These are phyloP conservation scores for Eimeria falciformis DNA, from an alignment of 169 alveolate species.

Conservation along the genomic window DNA sequence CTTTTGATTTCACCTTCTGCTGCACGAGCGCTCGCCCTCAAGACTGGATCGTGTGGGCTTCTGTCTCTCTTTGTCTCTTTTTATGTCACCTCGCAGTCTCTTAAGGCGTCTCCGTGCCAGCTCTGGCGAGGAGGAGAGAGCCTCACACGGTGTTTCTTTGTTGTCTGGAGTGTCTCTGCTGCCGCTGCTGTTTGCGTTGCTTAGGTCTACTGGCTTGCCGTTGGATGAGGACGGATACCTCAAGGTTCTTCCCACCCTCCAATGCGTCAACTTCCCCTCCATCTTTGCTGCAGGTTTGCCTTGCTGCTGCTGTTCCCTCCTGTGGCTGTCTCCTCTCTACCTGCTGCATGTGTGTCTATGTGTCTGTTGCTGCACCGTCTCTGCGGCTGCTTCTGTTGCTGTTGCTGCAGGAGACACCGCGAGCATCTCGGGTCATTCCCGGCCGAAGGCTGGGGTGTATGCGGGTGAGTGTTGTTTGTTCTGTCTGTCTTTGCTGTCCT, in stretches of 20 bases:
- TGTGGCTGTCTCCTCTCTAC: background rate
- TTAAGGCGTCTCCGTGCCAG: too few species aligned
- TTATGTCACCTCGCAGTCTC: too few species aligned
- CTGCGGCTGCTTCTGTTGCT: background rate
- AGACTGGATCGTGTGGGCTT: slow-evolving; percentile 40
- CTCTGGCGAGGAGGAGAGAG: too few species aligned
- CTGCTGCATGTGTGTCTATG: background rate
- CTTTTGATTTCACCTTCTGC: slow-evolving; percentile 43
- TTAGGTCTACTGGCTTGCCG: slow-evolving; percentile 6
- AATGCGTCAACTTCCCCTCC: slow-evolving; percentile 13
- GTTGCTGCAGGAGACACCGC: slow-evolving; percentile 49
- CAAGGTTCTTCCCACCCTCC: background rate
- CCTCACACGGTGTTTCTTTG: too few species aligned
- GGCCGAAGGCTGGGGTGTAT: slow-evolving; percentile 66
- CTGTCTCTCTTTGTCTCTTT: too few species aligned
- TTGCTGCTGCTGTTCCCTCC: background rate
- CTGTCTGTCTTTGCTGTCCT: background rate
- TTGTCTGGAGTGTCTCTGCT: slow-evolving; percentile 22
- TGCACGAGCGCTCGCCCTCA: slow-evolving; percentile 21
- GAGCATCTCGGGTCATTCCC: slow-evolving; percentile 30
- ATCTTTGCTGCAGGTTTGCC: slow-evolving; percentile 65
- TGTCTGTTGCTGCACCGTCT: background rate
- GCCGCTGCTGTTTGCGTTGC: slow-evolving; percentile 13
- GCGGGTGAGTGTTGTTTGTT: slow-evolving; percentile 20
- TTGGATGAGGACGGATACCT: slow-evolving; percentile 37